Base-by-base conservation (phyloP, 1,139 yeast species). In the Saccharomyces hybrid region DNA sequence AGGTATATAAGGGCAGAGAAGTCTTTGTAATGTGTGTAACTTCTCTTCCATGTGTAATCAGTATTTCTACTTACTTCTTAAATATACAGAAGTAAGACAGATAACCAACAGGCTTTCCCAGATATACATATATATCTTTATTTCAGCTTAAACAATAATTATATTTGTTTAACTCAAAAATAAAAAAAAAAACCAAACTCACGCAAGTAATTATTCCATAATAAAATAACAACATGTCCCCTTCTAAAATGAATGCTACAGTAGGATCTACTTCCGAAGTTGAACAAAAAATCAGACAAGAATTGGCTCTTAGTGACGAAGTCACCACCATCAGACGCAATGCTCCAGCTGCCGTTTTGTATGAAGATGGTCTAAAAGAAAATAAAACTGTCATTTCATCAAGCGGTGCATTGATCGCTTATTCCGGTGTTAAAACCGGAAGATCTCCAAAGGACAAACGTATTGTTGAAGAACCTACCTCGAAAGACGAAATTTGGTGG, bases 361-460 rank as follows among this genome's bases (percentile, higher is more conserved):
- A 93, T 76, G 98, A 93, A 74, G 99, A 93, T 73, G 98, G 96
- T 61, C 80, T 93, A 62, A 71, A 75, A 59, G 99, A 93, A 75
- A 81, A 81, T 66, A 95, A 96, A 59, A 91, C 98, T 51, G 91
- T 96, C 57, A 87, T 93, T 66, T 85, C 96, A 26, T 85, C 96
- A 49, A 81, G 96, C 54, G 99, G 99, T 71, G 97, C 98, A 54
- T 79, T 93, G 63, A 86, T 93, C 76, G 98, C 99, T 55, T 90
- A 84, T 76, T 89, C 97, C 31, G 99, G 99, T 70, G 79, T 82
- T 66, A 93, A 93, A 78, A 93, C 98, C 56, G 99, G 99, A 67
- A 87, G 99, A 76, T 93, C 98, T 48, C 99, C 99, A 72, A 88
- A 86, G 78, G 99, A 93, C 76, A 93, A 93, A 75, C 89, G 99